Percentiles rank a stretch among this genome's conserved stretches.
phyloP scores from a whole-genome alignment of 805 yeast species.

The Yarrowia divulgata region DNA sequence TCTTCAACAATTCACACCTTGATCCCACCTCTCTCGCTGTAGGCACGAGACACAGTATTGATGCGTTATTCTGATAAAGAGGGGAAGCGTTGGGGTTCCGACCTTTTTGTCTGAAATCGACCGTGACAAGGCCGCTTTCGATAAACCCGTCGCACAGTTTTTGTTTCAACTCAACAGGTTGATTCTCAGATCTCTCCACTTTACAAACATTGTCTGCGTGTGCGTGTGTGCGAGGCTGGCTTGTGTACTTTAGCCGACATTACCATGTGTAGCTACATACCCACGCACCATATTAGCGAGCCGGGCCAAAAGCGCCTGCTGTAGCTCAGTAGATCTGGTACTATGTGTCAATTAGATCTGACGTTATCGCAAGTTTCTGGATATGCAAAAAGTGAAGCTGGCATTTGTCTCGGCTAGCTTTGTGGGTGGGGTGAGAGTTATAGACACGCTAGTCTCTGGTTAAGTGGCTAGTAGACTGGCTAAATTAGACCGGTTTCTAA shows the following conservation, averaged over 20 bases:
- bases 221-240: neutral
- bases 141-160: neutral
- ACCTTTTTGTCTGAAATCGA: neutral
- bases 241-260: conserved; percentile 1
- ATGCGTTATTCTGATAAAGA: conserved; percentile 3
- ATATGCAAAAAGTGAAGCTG: conserved; percentile 8
- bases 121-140: neutral
- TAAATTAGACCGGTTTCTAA: conserved; percentile 7
- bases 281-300: neutral
- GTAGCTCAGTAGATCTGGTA: neutral
- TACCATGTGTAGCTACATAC: neutral
- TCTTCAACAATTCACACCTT: too few species aligned
- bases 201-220: too few species aligned
- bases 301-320: neutral
- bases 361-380: neutral
- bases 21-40: neutral
- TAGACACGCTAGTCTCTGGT: neutral
- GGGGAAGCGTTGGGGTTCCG: conserved; percentile 8
- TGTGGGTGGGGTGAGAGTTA: neutral
- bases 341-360: conserved; percentile 5
- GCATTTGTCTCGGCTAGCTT: neutral
- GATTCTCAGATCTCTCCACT: neutral
- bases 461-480: conserved; percentile 2
- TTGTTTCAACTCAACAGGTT: conserved; percentile 1
- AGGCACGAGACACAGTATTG: neutral